Evolutionary conservation across 208 protist genomes (phyloP), one percentile per base, ranked within the genome.

Genomic region (Leishmania martiniquensis): DNA sequence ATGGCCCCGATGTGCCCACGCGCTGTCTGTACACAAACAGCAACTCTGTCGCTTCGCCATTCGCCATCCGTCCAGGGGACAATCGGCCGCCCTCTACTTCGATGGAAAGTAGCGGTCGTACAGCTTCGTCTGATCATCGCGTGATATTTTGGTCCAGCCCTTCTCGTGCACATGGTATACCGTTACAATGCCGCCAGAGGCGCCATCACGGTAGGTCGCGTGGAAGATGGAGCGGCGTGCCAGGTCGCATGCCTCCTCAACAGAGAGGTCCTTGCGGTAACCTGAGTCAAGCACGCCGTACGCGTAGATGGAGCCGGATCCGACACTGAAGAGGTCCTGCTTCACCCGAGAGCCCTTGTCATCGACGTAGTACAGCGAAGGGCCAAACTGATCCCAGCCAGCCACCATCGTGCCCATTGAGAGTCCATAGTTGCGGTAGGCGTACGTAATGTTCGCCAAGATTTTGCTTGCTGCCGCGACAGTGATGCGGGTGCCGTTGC

Each of bases 221-320:
- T 99, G 98, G 87, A 99, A 99, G 86, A 99, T 99, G 55, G 99
- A 97, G 37, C 98, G 91, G 39, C 99, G 94, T 22, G 98, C 99
- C 29, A 99, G 90, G 67, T 99, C 99, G 80, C 93, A 93, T 15
- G 99, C 99, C 60, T 99, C 98, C 85, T 99, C 99, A 15, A 97
- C 93, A 15, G 83, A 90, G n/a, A 99, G 85, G 71, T 99, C 93
- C 74, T 90, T 93, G 67, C 89, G 76, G 89, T 99, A 99, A 57
- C 97, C 98, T 15, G 89, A 83, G 90, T 99, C 99, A 37, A 99
- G 92, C 51, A 98, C 94, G 93, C 99, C 99, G 87, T 99, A 99
- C 13, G 99, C 99, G 87, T 99, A 99, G 47, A 99, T 99, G 60
- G 98, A 99, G 54, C 99, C 99, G 29, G 98, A 99, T 63, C 99